Base-by-base conservation (phyloP, 768 basidiomycete genomes). In the Hysterangium stoloniferum region DNA sequence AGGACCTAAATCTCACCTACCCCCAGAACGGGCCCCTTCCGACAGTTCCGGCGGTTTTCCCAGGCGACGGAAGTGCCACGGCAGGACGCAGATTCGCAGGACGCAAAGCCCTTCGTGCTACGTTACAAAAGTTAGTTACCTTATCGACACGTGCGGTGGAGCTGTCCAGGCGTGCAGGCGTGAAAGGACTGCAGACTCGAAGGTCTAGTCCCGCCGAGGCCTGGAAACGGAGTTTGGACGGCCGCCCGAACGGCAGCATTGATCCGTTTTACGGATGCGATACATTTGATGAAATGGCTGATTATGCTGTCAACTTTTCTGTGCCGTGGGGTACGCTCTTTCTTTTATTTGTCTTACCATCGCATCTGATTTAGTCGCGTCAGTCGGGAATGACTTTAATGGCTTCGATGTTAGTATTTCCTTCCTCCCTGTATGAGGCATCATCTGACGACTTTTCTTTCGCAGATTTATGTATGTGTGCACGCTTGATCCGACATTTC, bases 1-100 rank as follows among this genome's bases (percentile, higher is more conserved):
- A 47, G 32, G 51, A 57, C 32, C 7, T 57, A 6, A 57, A 56
- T 45, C 51, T 55, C 29, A 52, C 56, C 13, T 57, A 55, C 43
- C 56, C 56, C 6, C 54, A 55, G 24, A 55, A 28, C 27, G 51
- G 51, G 25, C 31, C 42, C 38, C 32, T 55, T 24, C 50, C 54
- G 5, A 45, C 50, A 15, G 27, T 55, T 15, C 19, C 17, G 3
- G 29, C 46, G 20, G 17, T 47, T 24, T 43, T 44, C 28, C 32
- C 13, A 11, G n/a, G 12, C 22, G 22, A 35, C n/a, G 0, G 5
- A 4, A 11, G 29, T 27, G 19, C 43, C 22, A 15, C 44, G 41
- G 20, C 43, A 32, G 7, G n/a, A n/a, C n/a, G n/a, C n/a, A n/a
- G 11, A 31, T 27, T 17, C 44, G 41, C 43, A 20, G 31, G 19